A percentile compares a stretch with the other conserved stretches of the same genome.
These are phyloP conservation scores for Draba incana DNA, from an alignment of 345 rosid genomes.

Conservation along the genomic window DNA sequence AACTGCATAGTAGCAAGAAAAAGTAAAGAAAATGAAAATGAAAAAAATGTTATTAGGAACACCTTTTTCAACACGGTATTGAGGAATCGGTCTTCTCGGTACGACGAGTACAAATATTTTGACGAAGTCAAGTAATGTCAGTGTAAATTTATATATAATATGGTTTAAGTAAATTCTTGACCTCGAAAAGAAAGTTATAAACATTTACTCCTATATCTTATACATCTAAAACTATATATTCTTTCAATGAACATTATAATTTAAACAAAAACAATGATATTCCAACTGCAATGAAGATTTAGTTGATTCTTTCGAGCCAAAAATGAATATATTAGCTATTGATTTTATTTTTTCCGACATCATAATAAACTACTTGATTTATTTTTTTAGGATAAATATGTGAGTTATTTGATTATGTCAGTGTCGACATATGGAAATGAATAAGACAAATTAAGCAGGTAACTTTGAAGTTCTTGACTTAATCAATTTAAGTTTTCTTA, in stretches of 20 bases:
- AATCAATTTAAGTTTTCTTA: neutral
- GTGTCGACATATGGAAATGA: conserved; percentile 1
- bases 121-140: conserved; percentile 31
- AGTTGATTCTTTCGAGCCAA: neutral
- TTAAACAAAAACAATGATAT: neutral
- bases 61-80: conserved; percentile 37
- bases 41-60: neutral
- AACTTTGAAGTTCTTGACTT: conserved; percentile 16
- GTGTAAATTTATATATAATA: conserved; percentile 4
- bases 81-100: conserved; percentile 33
- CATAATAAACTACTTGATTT: too few relatives aligned
- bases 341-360: too few relatives aligned
- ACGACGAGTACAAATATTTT: conserved; percentile 26
- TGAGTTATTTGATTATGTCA: neutral
- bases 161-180: neutral
- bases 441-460: conserved; percentile 33
- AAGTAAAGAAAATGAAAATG: neutral
- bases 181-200: neutral
- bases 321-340: neutral
- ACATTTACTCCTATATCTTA: neutral
- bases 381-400: too few relatives aligned
- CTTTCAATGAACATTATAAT: neutral
- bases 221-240: neutral
- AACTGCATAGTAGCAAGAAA: conserved; percentile 8
- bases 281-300: neutral